Conservation (phyloP, 1,139 yeast species). For the Diutina ranongensis region DNA sequence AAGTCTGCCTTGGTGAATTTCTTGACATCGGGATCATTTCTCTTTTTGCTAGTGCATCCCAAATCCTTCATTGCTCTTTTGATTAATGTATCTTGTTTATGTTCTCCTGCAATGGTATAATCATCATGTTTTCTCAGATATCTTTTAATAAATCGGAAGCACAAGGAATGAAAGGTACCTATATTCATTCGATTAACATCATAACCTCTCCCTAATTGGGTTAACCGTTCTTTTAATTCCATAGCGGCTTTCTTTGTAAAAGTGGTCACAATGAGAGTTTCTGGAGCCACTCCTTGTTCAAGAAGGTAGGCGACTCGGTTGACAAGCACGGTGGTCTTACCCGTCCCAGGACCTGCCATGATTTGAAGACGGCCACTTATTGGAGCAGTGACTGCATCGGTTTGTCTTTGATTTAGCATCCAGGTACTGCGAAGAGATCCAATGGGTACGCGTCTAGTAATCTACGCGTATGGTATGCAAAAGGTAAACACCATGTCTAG, state of each 20-base stretch:
- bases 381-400: neutral
- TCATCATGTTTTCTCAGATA: slow-evolving; percentile 37
- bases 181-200: slow-evolving; percentile 38
- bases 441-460: too few species aligned
- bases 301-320: slow-evolving; percentile 65
- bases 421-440: neutral
- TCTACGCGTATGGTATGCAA: too few species aligned
- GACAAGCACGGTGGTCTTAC: slow-evolving; percentile 73
- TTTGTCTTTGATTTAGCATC: neutral
- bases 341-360: slow-evolving; percentile 89
- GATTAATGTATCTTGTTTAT: slow-evolving; percentile 23
- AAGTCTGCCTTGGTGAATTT: slow-evolving; percentile 24
- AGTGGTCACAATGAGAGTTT: slow-evolving; percentile 67
- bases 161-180: slow-evolving; percentile 84
- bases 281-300: slow-evolving; percentile 41
- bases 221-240: slow-evolving; percentile 62
- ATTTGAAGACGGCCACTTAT: slow-evolving; percentile 49
- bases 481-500: too few species aligned
- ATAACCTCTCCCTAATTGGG: slow-evolving; percentile 28
- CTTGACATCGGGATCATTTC: slow-evolving; percentile 8
- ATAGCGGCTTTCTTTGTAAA: slow-evolving; percentile 85
- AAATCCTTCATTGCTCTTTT: neutral
- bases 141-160: slow-evolving; percentile 45
- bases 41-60: neutral
- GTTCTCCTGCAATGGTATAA: slow-evolving; percentile 55